Evolutionary conservation across 2,329 filamentous ascomycete genomes (phyloP).

Genomic region (Microsporum audouinii): DNA sequence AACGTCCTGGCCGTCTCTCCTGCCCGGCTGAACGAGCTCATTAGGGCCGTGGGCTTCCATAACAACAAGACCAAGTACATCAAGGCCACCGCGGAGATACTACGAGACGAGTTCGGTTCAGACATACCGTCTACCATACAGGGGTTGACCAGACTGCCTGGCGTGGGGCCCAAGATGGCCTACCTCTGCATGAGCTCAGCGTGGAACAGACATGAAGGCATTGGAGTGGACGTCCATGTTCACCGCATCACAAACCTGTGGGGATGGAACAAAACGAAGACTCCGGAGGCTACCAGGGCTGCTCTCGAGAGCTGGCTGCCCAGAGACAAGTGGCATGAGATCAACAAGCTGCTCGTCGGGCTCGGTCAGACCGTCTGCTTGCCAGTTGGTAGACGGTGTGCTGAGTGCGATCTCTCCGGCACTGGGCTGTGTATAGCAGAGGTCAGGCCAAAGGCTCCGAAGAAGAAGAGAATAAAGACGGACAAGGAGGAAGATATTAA

Average conservation of each 20-base stretch:
- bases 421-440: conserved; percentile 65
- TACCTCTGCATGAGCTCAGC: conserved; percentile 75
- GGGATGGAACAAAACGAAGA: conserved; percentile 77
- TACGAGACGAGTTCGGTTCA: conserved; percentile 56
- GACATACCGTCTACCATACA: conserved; percentile 73
- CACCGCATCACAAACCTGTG: conserved; percentile 90
- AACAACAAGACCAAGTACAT: conserved; percentile 86
- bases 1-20: conserved; percentile 65
- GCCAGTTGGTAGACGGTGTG: conserved; percentile 68
- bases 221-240: conserved; percentile 90
- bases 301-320: conserved; percentile 75
- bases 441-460: conserved; percentile 38
- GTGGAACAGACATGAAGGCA: conserved; percentile 59
- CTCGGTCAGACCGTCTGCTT: conserved; percentile 78
- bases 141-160: conserved; percentile 65
- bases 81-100: conserved; percentile 60
- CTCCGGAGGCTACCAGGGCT: conserved; percentile 67
- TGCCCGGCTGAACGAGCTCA: conserved; percentile 57
- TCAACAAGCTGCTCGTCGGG: conserved; percentile 80
- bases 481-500: conserved; percentile 13
- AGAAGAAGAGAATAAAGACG: conserved; percentile 34
- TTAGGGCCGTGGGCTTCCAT: conserved; percentile 80
- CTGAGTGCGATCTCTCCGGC: conserved; percentile 70
- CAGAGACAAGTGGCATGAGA: conserved; percentile 75
- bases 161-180: conserved; percentile 91